Evolutionary conservation across 2,329 filamentous ascomycete genomes (phyloP).

Genomic region (Apiospora aurea): DNA sequence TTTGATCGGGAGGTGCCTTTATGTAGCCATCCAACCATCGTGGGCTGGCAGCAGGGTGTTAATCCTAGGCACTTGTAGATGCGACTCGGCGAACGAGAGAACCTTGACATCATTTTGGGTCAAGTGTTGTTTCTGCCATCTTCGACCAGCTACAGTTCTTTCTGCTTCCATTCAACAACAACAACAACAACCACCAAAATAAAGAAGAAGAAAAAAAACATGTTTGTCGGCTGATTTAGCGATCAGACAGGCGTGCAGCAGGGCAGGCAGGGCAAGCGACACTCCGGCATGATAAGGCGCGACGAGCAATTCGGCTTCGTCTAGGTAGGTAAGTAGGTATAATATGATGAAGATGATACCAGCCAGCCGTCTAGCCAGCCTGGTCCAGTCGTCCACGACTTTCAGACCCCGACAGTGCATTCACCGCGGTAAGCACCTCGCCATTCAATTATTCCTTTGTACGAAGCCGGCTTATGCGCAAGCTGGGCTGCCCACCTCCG

Average conservation of each 20-base stretch:
- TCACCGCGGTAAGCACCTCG: not conserved
- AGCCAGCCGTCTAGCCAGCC: not conserved
- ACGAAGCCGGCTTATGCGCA: not conserved
- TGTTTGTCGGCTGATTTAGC: not conserved
- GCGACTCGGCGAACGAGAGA: not conserved
- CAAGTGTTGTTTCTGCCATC: not conserved
- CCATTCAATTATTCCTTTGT: not conserved
- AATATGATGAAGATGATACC: not conserved
- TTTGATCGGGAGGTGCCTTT: not conserved
- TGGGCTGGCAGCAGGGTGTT: not conserved
- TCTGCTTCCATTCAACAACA: no score
- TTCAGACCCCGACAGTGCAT: not conserved
- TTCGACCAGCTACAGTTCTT: not conserved
- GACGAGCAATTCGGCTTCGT: not conserved
- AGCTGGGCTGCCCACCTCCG: not conserved
- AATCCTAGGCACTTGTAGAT: not conserved
- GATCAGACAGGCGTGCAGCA: not conserved
- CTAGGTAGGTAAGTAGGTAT: not conserved
- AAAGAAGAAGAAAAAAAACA: not conserved
- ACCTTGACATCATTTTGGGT: not conserved
- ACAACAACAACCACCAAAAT: no score
- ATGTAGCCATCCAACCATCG: no score
- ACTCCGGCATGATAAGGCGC: not conserved
- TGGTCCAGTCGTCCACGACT: not conserved
- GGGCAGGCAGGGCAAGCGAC: not conserved